phyloP scores from a whole-genome alignment of 2,329 filamentous ascomycete species.

The Ophiocordyceps polyrhachis-furcata region DNA sequence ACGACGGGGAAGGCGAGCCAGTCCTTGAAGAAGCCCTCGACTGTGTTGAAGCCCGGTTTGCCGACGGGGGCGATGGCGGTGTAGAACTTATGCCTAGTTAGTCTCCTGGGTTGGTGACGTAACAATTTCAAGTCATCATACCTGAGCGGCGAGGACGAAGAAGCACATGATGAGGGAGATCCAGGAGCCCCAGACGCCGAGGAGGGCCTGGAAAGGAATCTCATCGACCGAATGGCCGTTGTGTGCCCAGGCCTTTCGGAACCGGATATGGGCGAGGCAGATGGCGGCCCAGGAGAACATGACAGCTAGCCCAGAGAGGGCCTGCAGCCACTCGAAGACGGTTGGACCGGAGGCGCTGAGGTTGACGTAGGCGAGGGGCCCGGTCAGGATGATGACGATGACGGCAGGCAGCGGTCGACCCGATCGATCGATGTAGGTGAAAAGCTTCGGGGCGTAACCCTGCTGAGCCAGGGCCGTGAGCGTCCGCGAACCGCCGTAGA shows the following conservation, averaged over 20 bases:
- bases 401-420: constrained; percentile 31
- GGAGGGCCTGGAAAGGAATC: constrained; percentile 41
- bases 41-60: constrained; percentile 14
- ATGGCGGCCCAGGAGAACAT: constrained; percentile 50
- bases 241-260: constrained; percentile 38
- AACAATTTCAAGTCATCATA: constrained; percentile 7
- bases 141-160: constrained; percentile 31
- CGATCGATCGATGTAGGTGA: constrained; percentile 33
- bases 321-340: constrained; percentile 46
- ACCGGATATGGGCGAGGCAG: constrained; percentile 47
- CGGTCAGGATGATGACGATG: constrained; percentile 24
- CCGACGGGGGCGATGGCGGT: constrained; percentile 23
- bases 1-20: constrained; percentile 35
- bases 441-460: constrained; percentile 33
- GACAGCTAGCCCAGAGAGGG: constrained; percentile 41
- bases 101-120: neutral
- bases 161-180: constrained; percentile 38
- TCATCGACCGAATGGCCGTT: constrained; percentile 43
- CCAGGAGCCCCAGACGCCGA: constrained; percentile 43
- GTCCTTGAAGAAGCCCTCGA: constrained; percentile 32
- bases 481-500: constrained; percentile 37
- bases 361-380: constrained; percentile 27
- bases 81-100: constrained; percentile 19
- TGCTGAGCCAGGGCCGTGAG: constrained; percentile 36
- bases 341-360: constrained; percentile 24